A percentile compares a stretch with the other conserved stretches of the same genome.
phyloP scores from a whole-genome alignment of 352 stramenopile genomes.

The Phytopythium sindhum region DNA sequence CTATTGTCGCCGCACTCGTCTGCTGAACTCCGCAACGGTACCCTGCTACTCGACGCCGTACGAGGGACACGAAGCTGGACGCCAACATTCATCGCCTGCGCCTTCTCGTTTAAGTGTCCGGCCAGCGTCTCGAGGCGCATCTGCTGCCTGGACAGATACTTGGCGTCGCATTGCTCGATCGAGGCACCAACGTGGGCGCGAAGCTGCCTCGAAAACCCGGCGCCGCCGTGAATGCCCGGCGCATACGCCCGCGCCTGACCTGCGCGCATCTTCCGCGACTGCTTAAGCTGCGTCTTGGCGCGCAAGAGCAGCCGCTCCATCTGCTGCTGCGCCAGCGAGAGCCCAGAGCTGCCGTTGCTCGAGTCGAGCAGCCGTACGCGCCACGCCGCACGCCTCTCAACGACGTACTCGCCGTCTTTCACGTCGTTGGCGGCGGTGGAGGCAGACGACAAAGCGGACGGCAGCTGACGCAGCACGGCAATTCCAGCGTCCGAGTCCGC shows the following conservation, averaged over 20 bases:
- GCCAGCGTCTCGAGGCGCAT: slow-evolving; percentile 8
- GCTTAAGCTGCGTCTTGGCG: slow-evolving; percentile 73
- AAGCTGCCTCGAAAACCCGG: slow-evolving; percentile 47
- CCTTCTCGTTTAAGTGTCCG: slow-evolving; percentile 39
- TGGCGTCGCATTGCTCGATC: slow-evolving; percentile 42
- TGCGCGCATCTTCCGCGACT: slow-evolving; percentile 65
- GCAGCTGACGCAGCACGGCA: slow-evolving; percentile 66
- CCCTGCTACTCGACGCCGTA: background rate
- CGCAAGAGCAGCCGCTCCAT: slow-evolving; percentile 73
- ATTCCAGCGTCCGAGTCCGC: slow-evolving; percentile 57
- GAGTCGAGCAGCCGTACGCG: slow-evolving; percentile 67
- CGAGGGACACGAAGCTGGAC: background rate
- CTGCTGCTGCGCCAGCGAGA: slow-evolving; percentile 73
- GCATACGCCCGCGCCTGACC: slow-evolving; percentile 48
- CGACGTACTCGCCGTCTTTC: slow-evolving; percentile 60
- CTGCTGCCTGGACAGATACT: slow-evolving; percentile 23
- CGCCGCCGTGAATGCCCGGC: slow-evolving; percentile 39
- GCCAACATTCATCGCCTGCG: slow-evolving; percentile 34
- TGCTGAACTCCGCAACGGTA: background rate
- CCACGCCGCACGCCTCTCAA: slow-evolving; percentile 67
- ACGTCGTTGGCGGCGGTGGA: slow-evolving; percentile 24
- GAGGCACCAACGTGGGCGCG: slow-evolving; percentile 42
- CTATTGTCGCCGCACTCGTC: background rate
- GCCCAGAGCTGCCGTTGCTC: slow-evolving; percentile 53
- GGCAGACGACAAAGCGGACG: slow-evolving; percentile 13